Evolutionary conservation across 2,329 filamentous ascomycete genomes (phyloP).

Genomic region (Cladosporium sp.): DNA sequence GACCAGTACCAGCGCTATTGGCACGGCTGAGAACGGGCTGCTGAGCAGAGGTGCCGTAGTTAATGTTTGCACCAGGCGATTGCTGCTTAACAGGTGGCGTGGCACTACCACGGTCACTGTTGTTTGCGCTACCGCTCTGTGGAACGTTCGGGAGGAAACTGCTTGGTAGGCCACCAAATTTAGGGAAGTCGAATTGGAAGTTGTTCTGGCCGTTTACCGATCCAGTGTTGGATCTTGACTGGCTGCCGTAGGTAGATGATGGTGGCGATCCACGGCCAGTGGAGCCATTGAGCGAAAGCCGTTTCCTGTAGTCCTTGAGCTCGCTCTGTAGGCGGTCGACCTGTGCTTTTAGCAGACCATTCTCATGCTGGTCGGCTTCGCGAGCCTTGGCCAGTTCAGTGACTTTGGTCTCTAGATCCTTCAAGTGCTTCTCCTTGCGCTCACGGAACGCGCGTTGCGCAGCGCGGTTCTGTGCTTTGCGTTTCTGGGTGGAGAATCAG

Average conservation of each 20-base stretch:
- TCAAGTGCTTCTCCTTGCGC: conserved; percentile 88
- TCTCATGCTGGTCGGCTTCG: conserved; percentile 80
- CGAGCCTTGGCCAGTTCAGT: conserved; percentile 75
- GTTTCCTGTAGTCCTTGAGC: conserved; percentile 87
- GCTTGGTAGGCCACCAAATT: conserved; percentile 75
- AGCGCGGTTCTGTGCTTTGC: conserved; percentile 92
- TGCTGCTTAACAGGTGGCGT: conserved; percentile 31
- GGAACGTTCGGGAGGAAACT: conserved; percentile 46
- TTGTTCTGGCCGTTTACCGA: conserved; percentile 52
- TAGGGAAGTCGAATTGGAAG: conserved; percentile 95
- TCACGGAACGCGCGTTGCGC: conserved; percentile 92
- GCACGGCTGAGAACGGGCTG: conserved; percentile 26
- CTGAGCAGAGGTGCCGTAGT: conserved; percentile 27
- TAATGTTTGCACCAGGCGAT: conserved; percentile 24
- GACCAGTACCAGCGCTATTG: conserved; percentile 39
- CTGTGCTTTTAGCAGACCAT: conserved; percentile 78
- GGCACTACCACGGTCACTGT: conserved; percentile 38
- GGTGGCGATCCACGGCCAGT: conserved; percentile 58
- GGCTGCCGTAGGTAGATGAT: conserved; percentile 8
- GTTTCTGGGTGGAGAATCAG: conserved; percentile 63
- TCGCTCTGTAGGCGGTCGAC: conserved; percentile 85
- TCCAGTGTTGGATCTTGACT: conserved; percentile 8
- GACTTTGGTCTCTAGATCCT: conserved; percentile 75
- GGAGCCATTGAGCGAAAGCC: conserved; percentile 64
- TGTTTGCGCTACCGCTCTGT: conserved; percentile 28